Evolutionary conservation across 257 asterid species (phyloP).

Genomic region (Gentiana macrophylla): DNA sequence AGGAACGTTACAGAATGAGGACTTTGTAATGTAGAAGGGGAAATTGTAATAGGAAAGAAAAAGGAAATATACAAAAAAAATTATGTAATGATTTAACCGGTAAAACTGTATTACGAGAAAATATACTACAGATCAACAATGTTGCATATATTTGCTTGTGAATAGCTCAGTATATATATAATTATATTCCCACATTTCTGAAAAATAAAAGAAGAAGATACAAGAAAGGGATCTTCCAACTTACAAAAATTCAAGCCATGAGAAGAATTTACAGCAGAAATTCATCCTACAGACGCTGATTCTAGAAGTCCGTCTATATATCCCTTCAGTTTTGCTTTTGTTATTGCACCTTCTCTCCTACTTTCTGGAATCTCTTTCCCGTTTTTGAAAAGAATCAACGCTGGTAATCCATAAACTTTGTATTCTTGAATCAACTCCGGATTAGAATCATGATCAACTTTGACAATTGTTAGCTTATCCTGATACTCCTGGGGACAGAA

Average conservation of each 20-base stretch:
- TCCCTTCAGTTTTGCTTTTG: constrained; percentile 60
- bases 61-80: too few relatives aligned
- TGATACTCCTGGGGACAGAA: constrained; percentile 42
- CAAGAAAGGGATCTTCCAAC: constrained; percentile 2
- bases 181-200: not conserved
- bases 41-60: too few relatives aligned
- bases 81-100: too few relatives aligned
- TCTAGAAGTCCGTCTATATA: constrained; percentile 50
- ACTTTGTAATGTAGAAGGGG: too few relatives aligned
- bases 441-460: constrained; percentile 72
- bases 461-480: constrained; percentile 63
- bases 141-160: constrained; percentile 3
- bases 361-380: constrained; percentile 69
- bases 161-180: constrained; percentile 1
- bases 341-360: constrained; percentile 83
- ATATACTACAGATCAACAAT: too few relatives aligned
- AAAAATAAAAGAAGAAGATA: not conserved
- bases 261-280: constrained; percentile 2
- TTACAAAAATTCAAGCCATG: constrained; percentile 6
- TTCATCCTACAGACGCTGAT: constrained; percentile 33
- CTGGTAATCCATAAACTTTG: constrained; percentile 83
- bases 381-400: constrained; percentile 58
- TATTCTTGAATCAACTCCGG: constrained; percentile 66
- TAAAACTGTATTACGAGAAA: too few relatives aligned
- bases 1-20: too few relatives aligned